These are phyloP conservation scores for Azolla pinnata DNA, from an alignment of 75 land plant species.

Conservation along the genomic window DNA sequence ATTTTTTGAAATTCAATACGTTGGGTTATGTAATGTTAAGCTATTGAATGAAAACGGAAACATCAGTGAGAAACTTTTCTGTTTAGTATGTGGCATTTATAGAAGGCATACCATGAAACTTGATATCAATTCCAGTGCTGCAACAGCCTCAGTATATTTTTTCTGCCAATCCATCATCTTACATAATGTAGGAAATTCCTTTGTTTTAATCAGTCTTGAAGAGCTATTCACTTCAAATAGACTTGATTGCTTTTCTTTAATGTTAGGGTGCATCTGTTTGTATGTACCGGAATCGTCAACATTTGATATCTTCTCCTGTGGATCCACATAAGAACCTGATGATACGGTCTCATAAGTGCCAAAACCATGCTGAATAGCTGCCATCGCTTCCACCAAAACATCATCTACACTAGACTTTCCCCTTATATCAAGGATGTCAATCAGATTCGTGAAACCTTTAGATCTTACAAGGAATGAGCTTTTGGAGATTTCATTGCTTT, in stretches of 20 bases:
- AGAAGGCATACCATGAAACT: conserved; percentile 9
- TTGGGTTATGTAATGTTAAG: neutral
- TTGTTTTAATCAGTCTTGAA: neutral
- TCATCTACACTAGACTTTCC: neutral
- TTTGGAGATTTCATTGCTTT: neutral
- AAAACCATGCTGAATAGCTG: neutral
- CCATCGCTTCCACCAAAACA: neutral
- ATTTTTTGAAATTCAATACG: neutral
- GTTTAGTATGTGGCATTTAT: neutral
- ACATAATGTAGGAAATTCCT: neutral
- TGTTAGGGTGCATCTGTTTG: neutral
- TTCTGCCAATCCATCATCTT: conserved; percentile 5
- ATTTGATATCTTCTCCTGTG: neutral
- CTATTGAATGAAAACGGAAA: neutral
- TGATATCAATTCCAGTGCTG: conserved; percentile 13
- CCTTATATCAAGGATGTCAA: neutral
- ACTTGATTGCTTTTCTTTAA: neutral
- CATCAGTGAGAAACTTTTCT: neutral
- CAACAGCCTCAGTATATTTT: neutral
- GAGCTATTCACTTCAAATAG: neutral
- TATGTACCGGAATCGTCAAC: neutral
- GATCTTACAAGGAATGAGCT: neutral
- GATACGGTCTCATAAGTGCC: neutral
- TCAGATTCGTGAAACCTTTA: conserved; percentile 2
- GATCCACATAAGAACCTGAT: neutral